A percentile compares a stretch with the other conserved stretches of the same genome.
Evolutionary conservation across 1,139 yeast species (phyloP).

Genomic region (Yarrowia galli): DNA sequence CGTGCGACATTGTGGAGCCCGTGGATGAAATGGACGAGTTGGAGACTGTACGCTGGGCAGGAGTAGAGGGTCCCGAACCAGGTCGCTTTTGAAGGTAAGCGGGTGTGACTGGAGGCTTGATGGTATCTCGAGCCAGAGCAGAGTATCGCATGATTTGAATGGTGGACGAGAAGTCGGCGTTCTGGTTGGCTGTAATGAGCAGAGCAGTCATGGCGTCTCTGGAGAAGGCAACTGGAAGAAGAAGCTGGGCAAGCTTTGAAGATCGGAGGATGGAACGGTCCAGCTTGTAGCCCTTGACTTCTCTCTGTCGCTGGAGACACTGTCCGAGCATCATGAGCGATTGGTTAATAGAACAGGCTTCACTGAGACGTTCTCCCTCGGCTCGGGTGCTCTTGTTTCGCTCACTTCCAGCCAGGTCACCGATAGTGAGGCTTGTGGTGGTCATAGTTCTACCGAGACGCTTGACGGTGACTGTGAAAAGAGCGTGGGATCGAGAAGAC

Average conservation of each 20-base stretch:
- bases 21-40: not conserved
- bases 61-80: conserved; percentile 11
- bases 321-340: conserved; percentile 59
- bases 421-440: conserved; percentile 53
- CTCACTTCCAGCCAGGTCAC: conserved; percentile 62
- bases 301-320: conserved; percentile 54
- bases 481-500: conserved; percentile 55
- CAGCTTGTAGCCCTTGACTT: conserved; percentile 45
- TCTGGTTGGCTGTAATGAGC: conserved; percentile 70
- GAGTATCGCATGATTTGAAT: conserved; percentile 57
- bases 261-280: conserved; percentile 53
- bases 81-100: conserved; percentile 14
- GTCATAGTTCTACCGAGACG: conserved; percentile 39
- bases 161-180: conserved; percentile 65
- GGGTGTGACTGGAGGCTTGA: conserved; percentile 14
- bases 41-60: conserved; percentile 29
- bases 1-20: conserved; percentile 10
- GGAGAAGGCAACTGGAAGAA: conserved; percentile 53
- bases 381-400: conserved; percentile 57
- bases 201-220: conserved; percentile 48
- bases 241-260: conserved; percentile 57
- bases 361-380: conserved; percentile 54
- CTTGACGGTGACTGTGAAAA: conserved; percentile 50
- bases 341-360: conserved; percentile 57
- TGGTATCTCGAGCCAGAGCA: conserved; percentile 50